phyloP scores from a whole-genome alignment of 768 basidiomycete genomes.

The Pholiota conissans region DNA sequence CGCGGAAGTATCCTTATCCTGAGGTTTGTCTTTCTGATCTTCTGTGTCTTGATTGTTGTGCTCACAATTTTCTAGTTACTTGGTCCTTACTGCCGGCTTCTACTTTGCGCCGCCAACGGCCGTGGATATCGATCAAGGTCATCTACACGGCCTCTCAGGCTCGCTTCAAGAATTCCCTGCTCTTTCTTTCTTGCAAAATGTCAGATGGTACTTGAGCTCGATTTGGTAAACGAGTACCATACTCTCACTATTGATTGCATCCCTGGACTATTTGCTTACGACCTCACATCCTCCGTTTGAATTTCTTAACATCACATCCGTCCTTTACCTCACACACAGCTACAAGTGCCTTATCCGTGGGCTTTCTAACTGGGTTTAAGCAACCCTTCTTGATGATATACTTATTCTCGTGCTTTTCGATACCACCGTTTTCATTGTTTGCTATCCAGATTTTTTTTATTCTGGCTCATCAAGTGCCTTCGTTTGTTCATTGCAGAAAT shows the following conservation, averaged over 20 bases:
- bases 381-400: background rate
- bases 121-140: constrained; percentile 38
- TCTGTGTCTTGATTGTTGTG: background rate
- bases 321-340: background rate
- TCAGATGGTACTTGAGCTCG: constrained; percentile 38
- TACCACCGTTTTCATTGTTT: background rate
- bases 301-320: background rate
- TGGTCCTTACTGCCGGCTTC: constrained; percentile 90
- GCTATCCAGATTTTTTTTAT: background rate
- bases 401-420: background rate
- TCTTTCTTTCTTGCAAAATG: constrained; percentile 37
- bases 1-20: constrained; percentile 94
- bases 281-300: background rate
- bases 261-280: background rate
- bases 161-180: constrained; percentile 34
- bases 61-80: constrained; percentile 57
- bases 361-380: background rate
- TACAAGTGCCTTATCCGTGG: background rate
- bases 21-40: constrained; percentile 51
- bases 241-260: constrained; percentile 5
- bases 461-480: background rate
- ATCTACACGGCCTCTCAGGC: constrained; percentile 15
- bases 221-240: constrained; percentile 17
- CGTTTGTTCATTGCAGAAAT: background rate
- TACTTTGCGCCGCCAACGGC: constrained; percentile 76